Conservation (phyloP, 371 early-diverging fungal genomes). For the Mucor irregularis region DNA sequence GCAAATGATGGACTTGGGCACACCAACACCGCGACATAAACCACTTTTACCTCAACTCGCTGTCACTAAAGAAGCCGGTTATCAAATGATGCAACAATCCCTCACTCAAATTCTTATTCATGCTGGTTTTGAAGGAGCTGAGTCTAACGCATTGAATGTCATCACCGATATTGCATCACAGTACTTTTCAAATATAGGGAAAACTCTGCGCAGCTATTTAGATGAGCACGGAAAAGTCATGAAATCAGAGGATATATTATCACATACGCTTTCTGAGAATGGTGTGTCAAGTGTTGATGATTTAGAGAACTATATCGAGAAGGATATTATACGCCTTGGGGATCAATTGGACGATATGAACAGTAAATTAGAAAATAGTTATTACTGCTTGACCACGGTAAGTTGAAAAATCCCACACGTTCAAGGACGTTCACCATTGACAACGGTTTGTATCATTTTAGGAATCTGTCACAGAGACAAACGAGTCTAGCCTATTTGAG, state of each 20-base stretch:
- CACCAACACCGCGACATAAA: not conserved
- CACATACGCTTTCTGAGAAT: slow-evolving; percentile 78
- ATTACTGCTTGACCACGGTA: slow-evolving; percentile 50
- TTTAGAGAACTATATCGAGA: slow-evolving; percentile 74
- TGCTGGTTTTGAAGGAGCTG: slow-evolving; percentile 83
- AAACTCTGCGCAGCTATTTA: slow-evolving; percentile 74
- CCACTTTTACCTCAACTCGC: slow-evolving; percentile 34
- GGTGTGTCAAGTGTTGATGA: slow-evolving; percentile 64
- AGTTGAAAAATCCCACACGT: not conserved
- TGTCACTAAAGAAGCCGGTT: slow-evolving; percentile 57
- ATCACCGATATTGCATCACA: slow-evolving; percentile 79
- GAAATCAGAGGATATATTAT: slow-evolving; percentile 84
- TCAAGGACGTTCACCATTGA: not conserved
- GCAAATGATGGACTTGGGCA: not conserved
- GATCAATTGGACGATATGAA: slow-evolving; percentile 69
- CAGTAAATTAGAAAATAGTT: slow-evolving; percentile 65
- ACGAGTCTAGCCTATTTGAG: slow-evolving; percentile 35
- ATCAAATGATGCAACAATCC: slow-evolving; percentile 62
- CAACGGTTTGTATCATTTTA: slow-evolving; percentile 20
- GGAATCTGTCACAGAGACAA: too few relatives aligned
- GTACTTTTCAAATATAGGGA: slow-evolving; percentile 78
- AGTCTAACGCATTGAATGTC: slow-evolving; percentile 63
- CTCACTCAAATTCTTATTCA: slow-evolving; percentile 72
- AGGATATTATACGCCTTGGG: slow-evolving; percentile 74
- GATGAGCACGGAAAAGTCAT: slow-evolving; percentile 71